Evolutionary conservation across 208 protist species (phyloP).

Genomic region (Acanthamoeba rhysodes): DNA sequence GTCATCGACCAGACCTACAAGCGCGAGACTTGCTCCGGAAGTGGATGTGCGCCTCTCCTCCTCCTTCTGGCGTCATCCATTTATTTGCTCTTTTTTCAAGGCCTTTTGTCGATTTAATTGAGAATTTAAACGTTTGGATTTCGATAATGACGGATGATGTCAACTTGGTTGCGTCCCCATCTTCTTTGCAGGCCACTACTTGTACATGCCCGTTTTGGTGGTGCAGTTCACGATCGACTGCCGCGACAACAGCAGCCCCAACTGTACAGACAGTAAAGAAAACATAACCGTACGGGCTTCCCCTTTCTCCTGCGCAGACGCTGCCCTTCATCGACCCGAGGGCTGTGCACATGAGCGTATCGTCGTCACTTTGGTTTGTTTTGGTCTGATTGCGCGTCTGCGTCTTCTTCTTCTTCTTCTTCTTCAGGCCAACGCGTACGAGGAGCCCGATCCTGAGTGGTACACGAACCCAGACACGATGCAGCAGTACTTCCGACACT

Average conservation of each 20-base stretch:
- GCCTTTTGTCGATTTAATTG: too few relatives aligned
- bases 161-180: too few relatives aligned
- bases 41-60: neutral
- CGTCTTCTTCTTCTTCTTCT: too few relatives aligned
- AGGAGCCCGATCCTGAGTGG: neutral
- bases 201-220: constrained; percentile 14
- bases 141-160: too few relatives aligned
- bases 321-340: too few relatives aligned
- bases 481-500: constrained; percentile 31
- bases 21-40: constrained; percentile 2
- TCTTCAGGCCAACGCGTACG: neutral
- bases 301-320: neutral
- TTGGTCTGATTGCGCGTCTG: too few relatives aligned
- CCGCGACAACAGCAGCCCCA: neutral
- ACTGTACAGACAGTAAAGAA: constrained; percentile 25
- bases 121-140: too few relatives aligned
- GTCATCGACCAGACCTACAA: constrained; percentile 28
- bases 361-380: too few relatives aligned
- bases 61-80: neutral
- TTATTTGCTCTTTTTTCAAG: too few relatives aligned
- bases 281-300: neutral
- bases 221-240: constrained; percentile 48
- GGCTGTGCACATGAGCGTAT: too few relatives aligned
- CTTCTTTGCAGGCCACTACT: constrained; percentile 16
- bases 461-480: constrained; percentile 8